A percentile compares a stretch with the other conserved stretches of the same genome.
Evolutionary conservation across 2,329 filamentous ascomycete genomes (phyloP).

Genomic region (Fusarium proliferatum): DNA sequence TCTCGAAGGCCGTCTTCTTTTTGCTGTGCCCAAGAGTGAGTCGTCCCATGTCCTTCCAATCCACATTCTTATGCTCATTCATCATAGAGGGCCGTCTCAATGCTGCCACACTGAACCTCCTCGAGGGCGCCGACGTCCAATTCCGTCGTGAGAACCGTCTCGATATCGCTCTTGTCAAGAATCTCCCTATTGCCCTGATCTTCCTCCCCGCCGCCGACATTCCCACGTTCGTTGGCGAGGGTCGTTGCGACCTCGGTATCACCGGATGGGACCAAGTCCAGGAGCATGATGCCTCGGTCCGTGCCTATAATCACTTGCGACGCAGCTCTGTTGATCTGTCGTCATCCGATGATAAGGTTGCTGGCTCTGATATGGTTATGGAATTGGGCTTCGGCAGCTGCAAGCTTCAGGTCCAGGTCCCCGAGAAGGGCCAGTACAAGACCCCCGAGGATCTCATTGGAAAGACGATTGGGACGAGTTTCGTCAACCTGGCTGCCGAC

Average conservation of each 20-base stretch:
- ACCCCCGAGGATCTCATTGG: conserved; percentile 84
- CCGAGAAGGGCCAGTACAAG: conserved; percentile 79
- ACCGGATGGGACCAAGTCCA: conserved; percentile 93
- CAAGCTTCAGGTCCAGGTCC: conserved; percentile 96
- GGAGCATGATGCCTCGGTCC: conserved; percentile 81
- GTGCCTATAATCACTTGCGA: conserved; percentile 59
- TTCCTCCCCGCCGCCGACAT: conserved; percentile 98
- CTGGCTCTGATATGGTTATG: conserved; percentile 85
- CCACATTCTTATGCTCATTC: conserved; percentile 17
- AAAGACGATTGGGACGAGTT: conserved; percentile 95
- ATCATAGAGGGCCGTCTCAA: conserved; percentile 88
- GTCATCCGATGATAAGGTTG: conserved; percentile 54
- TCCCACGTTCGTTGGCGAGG: conserved; percentile 96
- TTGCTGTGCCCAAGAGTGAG: conserved; percentile 98
- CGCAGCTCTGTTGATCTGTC: conserved; percentile 54
- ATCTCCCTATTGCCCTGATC: conserved; percentile 92
- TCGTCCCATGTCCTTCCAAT: conserved; percentile 40
- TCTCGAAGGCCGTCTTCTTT: conserved; percentile 91
- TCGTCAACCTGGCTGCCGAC: conserved; percentile 82
- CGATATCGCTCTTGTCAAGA: conserved; percentile 98
- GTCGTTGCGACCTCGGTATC: conserved; percentile 92
- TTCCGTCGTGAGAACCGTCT: conserved; percentile 95
- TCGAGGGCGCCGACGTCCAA: conserved; percentile 94
- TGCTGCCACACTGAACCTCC: conserved; percentile 86
- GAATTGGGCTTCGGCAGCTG: conserved; percentile 92